Evolutionary conservation across 2,329 filamentous ascomycete species (phyloP), one percentile per base, ranked within the genome.

Genomic region (Phoma herbarum): DNA sequence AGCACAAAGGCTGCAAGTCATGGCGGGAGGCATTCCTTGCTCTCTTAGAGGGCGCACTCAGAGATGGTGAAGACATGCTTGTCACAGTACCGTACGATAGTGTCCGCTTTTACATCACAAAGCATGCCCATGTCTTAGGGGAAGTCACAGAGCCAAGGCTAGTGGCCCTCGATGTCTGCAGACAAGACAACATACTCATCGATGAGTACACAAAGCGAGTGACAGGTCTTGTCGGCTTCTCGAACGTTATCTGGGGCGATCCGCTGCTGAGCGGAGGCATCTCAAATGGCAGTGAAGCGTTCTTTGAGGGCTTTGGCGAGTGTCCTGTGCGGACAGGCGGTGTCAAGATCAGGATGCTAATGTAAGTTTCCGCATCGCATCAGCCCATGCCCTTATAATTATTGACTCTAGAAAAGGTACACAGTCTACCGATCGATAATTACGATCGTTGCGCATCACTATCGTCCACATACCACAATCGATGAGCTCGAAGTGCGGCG

Each of bases 1-100:
- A 70, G 14, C 79, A 80, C n/a, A 71, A 71, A 23, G 82, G 83
- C 16, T 78, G 72, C 54, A 66, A 63, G n/a, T 81, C 81, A 3
- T 88, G 85, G 85, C 76, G 78, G 52, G 79, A 83, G 54, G 82
- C 81, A 12, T 88, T 87, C 63, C 72, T 80, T 23, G 65, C 70
- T 6, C 77, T 87, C 37, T 74, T 87, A 20, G 85, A 87, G 67
- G 75, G 79, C 11, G 74, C 82, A 9, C 74, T 88, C 23, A 83
- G 83, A 16, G 85, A 87, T 64, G 83, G 81, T 16, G 85, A 88
- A 67, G 85, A 87, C 57, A 83, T 84, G 72, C 81, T 86, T 12
- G 80, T 88, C 63, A 83, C 81, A 57, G 68, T 87, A 7, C 85
- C 85, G 0, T 87, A 86, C 64, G 78, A 82, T 10, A 80, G 81